Base-by-base conservation (phyloP, 768 basidiomycete genomes). In the Amyloporia xantha region DNA sequence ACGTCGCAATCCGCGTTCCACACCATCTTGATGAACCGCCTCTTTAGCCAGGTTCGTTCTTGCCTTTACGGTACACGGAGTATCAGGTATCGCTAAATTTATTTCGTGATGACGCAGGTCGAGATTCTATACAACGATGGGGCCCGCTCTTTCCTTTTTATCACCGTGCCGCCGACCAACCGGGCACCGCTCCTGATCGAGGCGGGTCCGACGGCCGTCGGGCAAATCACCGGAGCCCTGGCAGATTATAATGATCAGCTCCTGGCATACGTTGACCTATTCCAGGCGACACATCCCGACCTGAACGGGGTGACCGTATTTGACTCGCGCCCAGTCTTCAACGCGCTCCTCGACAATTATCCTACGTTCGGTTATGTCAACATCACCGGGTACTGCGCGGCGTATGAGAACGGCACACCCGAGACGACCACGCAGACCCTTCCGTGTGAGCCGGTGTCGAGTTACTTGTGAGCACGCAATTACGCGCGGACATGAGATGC, bases 381-480 rank as follows among this genome's bases (percentile, higher is more conserved):
- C 47, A 55, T 66, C 1, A 82, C 80, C 1, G 81, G 81, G 2
- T 84, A 66, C 49, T 81, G 80, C 57, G 68, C 70, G 23, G 77
- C 74, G 2, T 84, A 84, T 60, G 64, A 77, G 59, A 78, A 77
- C 54, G 81, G 81, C 9, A 80, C 78, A 0, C 70, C 76, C 4
- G 62, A 69, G 7, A 53, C 46, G 38, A 77, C 74, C n/a, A 79
- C 79, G 33, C 78, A 82, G 62, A 69, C 74, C 11, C 60, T 70
- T 5, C 74, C 75, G 2, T 84, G 78, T 59, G 80, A 78, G 12
- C 82, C 81, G 2, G 81, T 78, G 24, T 79, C 77, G 17, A 81
- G 69, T 41, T 83, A 82, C 59, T 83, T 84, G 81, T 81, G 58
- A 68, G 78, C 69, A 12, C 4, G 15, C 47, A 13, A n/a, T n/a